Evolutionary conservation across 768 basidiomycete genomes (phyloP), one percentile per base, ranked within the genome.

Genomic region (Chalciporus piperatus): DNA sequence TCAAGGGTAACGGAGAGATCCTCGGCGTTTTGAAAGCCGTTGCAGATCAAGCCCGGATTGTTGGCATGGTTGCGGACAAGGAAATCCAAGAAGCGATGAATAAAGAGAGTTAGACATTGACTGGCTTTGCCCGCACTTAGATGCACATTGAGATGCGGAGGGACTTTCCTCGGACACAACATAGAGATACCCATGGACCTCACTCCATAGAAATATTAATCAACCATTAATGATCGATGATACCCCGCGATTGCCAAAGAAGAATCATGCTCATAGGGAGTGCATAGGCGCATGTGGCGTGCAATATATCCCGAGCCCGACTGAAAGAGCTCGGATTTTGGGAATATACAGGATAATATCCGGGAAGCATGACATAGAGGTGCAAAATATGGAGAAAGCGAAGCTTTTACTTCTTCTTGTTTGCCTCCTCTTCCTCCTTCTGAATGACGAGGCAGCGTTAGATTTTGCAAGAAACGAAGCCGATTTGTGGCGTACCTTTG

Each of bases 361-460:
- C 39, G 42, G 56, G 52, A 58, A 59, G 56, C 45, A 53, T 54
- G 49, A 69, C 42, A 61, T 59, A 57, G 59, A 64, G 56, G 52
- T 52, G 47, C 60, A 56, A 25, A 48, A 50, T 45, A 45, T 46
- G 47, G 46, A 52, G 49, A 28, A 50, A 48, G 41, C 20, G 47
- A 56, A 54, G 58, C 51, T 52, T 74, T 75, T 84, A 90, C 77
- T 93, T 92, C 78, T 92, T 92, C 81, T 93, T 92, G 69, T 79
- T 82, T 51, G 88, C 90, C 69, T 93, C 92, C 80, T 94, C 92
- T 69, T 92, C 92, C 61, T 89, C 90, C 69, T 87, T 89, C 89
- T 91, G 64, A 52, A 62, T 42, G 50, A 25, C 23, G 32, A 23
- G 47, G 50, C 22, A 28, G 32, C 33, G 60, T 70, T 4, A 65